Evolutionary conservation across 768 basidiomycete species (phyloP).

Genomic region (Stropharia rugosoannulata): DNA sequence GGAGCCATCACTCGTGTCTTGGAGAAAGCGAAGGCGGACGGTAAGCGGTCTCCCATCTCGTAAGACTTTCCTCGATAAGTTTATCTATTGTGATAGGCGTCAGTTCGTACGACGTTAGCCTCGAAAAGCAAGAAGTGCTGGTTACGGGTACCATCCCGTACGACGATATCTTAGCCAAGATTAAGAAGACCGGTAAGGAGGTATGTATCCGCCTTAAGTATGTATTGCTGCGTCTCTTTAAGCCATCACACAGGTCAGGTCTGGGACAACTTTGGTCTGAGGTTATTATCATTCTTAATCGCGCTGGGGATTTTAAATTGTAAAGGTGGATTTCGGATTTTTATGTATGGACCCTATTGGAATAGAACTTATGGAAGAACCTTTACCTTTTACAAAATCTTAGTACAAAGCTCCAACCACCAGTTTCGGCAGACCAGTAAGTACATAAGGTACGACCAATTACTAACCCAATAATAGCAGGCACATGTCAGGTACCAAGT

Average conservation of each 20-base stretch:
- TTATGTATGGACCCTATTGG: too few species aligned
- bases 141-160: constrained; percentile 63
- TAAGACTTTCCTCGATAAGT: not conserved
- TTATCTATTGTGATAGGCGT: constrained; percentile 42
- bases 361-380: too few species aligned
- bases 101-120: constrained; percentile 53
- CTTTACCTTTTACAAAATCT: too few species aligned
- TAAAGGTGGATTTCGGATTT: too few species aligned
- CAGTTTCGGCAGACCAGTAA: too few species aligned
- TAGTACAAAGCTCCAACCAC: too few species aligned
- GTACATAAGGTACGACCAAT: too few species aligned
- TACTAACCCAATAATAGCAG: too few species aligned
- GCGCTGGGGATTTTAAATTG: too few species aligned
- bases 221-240: not conserved
- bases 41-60: constrained; percentile 14
- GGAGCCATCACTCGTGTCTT: constrained; percentile 78
- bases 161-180: constrained; percentile 66
- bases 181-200: constrained; percentile 93
- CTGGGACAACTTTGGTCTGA: constrained; percentile 45
- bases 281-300: too few species aligned
- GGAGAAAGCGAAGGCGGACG: constrained; percentile 58
- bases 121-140: constrained; percentile 71
- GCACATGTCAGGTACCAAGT: too few species aligned
- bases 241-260: constrained; percentile 27
- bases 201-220: constrained; percentile 34